Conservation (phyloP, 208 protist species). For the Leishmania martiniquensis region DNA sequence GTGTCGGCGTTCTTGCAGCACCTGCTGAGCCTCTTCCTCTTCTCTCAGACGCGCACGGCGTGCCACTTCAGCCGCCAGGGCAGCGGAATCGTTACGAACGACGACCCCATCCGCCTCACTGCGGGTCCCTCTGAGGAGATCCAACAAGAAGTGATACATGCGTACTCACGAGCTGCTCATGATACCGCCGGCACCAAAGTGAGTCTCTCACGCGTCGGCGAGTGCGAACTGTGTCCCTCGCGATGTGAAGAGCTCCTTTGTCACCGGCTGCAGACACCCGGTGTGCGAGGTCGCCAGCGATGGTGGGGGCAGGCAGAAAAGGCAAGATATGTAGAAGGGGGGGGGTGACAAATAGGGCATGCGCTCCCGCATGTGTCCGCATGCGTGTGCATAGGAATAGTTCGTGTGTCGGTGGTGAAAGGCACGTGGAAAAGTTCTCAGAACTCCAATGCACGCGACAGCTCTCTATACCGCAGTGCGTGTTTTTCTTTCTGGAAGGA, state of each 20-base stretch:
- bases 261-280: background rate
- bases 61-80: background rate
- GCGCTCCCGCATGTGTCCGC: background rate
- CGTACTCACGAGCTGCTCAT: background rate
- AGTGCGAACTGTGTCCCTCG: too few species aligned
- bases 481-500: background rate
- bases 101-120: background rate
- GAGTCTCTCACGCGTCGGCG: background rate
- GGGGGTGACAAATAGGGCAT: background rate
- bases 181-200: background rate
- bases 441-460: background rate
- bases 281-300: background rate
- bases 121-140: background rate
- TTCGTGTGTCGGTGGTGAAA: background rate
- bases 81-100: background rate
- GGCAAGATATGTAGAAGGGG: slow-evolving; percentile 10
- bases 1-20: slow-evolving; percentile 15
- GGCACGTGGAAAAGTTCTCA: background rate
- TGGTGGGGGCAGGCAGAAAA: background rate
- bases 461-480: too few species aligned
- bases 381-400: too few species aligned
- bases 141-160: slow-evolving; percentile 24
- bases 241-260: background rate
- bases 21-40: slow-evolving; percentile 11
- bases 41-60: slow-evolving; percentile 4